Conservation (phyloP, 495 filamentous ascomycete species). For the Tuber microsphaerosporum region DNA sequence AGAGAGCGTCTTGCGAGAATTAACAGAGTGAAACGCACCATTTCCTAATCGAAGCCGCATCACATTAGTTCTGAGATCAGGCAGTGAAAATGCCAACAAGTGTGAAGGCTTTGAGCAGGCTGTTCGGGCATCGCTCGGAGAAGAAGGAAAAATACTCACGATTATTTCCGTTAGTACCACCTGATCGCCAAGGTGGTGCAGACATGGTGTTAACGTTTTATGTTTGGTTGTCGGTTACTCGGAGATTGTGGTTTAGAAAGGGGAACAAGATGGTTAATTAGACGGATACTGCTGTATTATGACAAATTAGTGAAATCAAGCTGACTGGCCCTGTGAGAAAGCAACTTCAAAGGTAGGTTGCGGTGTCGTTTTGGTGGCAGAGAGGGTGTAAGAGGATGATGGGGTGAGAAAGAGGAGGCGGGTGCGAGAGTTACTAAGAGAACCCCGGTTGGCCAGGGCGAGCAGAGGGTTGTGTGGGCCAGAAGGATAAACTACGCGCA, state of each 20-base stretch:
- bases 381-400: background rate
- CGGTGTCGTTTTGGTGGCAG: background rate
- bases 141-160: conserved; percentile 20
- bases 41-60: conserved; percentile 8
- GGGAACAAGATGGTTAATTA: background rate
- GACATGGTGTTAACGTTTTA: conserved; percentile 18
- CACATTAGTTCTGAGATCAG: background rate
- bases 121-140: background rate
- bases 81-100: background rate
- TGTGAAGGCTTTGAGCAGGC: background rate
- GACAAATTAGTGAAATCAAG: conserved; percentile 5
- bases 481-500: conserved; percentile 1
- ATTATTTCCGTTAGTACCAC: conserved; percentile 31
- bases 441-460: background rate
- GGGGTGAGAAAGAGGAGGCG: background rate
- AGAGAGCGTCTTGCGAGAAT: conserved; percentile 31
- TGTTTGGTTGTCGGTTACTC: background rate
- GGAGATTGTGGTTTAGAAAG: background rate
- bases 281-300: background rate
- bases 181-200: conserved; percentile 34
- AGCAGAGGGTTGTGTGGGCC: background rate
- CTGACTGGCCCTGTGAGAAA: background rate
- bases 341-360: background rate
- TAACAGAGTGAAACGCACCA: conserved; percentile 34
- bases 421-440: background rate